These are phyloP conservation scores for Phytophthora colocasiae DNA, from an alignment of 352 stramenopile genomes.

Conservation along the genomic window DNA sequence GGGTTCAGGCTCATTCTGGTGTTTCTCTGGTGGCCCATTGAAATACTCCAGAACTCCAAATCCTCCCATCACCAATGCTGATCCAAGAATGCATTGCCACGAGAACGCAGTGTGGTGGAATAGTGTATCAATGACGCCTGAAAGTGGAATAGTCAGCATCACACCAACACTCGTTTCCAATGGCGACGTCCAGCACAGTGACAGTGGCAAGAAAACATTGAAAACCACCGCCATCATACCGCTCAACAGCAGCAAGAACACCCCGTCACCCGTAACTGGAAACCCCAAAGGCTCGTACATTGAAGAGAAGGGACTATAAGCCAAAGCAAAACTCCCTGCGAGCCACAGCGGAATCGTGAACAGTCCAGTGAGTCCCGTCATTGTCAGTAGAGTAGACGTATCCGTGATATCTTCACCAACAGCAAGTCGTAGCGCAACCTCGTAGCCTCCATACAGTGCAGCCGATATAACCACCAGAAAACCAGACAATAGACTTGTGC, in stretches of 20 bases:
- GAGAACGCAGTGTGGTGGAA: slow-evolving; percentile 54
- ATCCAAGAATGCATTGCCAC: slow-evolving; percentile 54
- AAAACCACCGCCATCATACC: slow-evolving; percentile 50
- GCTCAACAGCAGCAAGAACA: slow-evolving; percentile 48
- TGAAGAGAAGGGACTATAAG: slow-evolving; percentile 40
- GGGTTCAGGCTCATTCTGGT: background rate
- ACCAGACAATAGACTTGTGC: slow-evolving; percentile 44
- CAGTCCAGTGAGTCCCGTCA: slow-evolving; percentile 55
- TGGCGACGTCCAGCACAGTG: slow-evolving; percentile 61
- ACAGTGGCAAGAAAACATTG: slow-evolving; percentile 57
- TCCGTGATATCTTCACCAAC: slow-evolving; percentile 51
- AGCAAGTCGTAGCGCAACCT: slow-evolving; percentile 51
- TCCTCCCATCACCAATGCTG: slow-evolving; percentile 54
- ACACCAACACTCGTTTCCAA: slow-evolving; percentile 62
- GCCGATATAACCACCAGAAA: slow-evolving; percentile 60
- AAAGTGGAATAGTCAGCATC: slow-evolving; percentile 69
- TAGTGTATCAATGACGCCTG: slow-evolving; percentile 46
- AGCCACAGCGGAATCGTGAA: slow-evolving; percentile 63
- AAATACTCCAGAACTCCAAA: slow-evolving; percentile 54
- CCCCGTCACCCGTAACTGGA: slow-evolving; percentile 35
- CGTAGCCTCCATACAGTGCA: slow-evolving; percentile 57
- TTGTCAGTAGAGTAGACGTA: slow-evolving; percentile 53
- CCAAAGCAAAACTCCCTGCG: slow-evolving; percentile 45
- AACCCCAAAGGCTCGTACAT: slow-evolving; percentile 56
- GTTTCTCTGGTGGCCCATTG: slow-evolving; percentile 5